Evolutionary conservation across 2,329 filamentous ascomycete genomes (phyloP).

Genomic region (Aspergillus vadensis): DNA sequence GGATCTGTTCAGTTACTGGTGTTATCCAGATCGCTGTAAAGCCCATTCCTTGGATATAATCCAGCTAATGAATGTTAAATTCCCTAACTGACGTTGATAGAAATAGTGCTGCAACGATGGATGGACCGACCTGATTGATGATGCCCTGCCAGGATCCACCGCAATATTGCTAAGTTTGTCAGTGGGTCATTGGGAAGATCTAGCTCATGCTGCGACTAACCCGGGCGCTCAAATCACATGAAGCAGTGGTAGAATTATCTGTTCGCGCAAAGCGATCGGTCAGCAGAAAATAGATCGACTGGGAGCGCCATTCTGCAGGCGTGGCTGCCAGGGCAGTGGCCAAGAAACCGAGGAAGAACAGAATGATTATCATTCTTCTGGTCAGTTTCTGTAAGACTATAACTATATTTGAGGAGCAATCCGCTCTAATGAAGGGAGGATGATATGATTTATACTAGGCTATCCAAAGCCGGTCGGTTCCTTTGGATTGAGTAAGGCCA

Average conservation of each 20-base stretch:
- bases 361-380: neutral
- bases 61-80: conserved; percentile 40
- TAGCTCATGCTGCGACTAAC: conserved; percentile 15
- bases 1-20: conserved; percentile 44
- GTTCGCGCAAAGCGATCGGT: conserved; percentile 50
- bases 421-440: too few species aligned
- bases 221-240: conserved; percentile 30
- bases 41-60: conserved; percentile 52
- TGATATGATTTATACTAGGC: neutral
- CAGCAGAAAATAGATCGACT: conserved; percentile 50
- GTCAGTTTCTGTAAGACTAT: neutral
- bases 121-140: conserved; percentile 35
- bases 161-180: conserved; percentile 43
- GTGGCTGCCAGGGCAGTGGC: conserved; percentile 33
- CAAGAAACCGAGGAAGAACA: conserved; percentile 23
- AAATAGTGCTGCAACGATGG: neutral
- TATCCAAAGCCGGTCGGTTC: neutral
- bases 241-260: conserved; percentile 40
- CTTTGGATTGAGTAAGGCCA: neutral
- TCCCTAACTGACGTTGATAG: neutral
- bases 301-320: conserved; percentile 43
- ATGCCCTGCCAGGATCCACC: conserved; percentile 54
- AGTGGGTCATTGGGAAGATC: neutral
- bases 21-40: conserved; percentile 55
- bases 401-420: neutral